Evolutionary conservation across 305 asterid species (phyloP).

Genomic region (Fraxinus sp.): DNA sequence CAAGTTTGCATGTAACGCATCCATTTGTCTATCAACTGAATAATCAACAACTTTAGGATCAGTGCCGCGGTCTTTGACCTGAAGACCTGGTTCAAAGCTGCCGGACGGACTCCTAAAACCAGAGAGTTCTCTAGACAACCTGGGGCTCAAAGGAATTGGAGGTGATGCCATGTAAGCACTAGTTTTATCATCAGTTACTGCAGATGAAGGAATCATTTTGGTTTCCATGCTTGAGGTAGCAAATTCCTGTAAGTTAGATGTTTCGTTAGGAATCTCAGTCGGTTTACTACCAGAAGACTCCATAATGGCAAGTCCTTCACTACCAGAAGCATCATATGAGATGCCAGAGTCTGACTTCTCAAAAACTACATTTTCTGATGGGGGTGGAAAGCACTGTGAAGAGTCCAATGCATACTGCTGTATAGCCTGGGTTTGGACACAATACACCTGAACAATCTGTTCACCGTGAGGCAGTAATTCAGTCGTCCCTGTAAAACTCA

Average conservation of each 20-base stretch:
- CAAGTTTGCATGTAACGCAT: constrained; percentile 41
- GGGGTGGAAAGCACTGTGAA: constrained; percentile 84
- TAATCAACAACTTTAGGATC: constrained; percentile 56
- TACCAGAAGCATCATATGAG: constrained; percentile 41
- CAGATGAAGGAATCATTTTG: not conserved
- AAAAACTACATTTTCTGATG: constrained; percentile 44
- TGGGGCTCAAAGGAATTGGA: constrained; percentile 51
- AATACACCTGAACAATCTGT: constrained; percentile 83
- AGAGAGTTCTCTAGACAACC: constrained; percentile 62
- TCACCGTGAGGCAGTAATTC: constrained; percentile 73
- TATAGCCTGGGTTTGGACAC: constrained; percentile 94
- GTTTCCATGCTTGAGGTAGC: not conserved
- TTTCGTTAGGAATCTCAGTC: not conserved
- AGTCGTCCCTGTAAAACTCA: constrained; percentile 82
- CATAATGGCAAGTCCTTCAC: constrained; percentile 41
- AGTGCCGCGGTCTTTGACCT: constrained; percentile 40
- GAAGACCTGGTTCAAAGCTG: constrained; percentile 53
- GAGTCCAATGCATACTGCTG: constrained; percentile 92
- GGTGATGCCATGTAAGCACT: not conserved
- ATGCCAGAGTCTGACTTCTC: constrained; percentile 62
- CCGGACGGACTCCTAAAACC: constrained; percentile 61
- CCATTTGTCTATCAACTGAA: constrained; percentile 69
- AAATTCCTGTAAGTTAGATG: not conserved
- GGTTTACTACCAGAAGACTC: not conserved
- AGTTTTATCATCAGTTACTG: not conserved